Evolutionary conservation across 495 filamentous ascomycete genomes (phyloP), one percentile per base, ranked within the genome.

Genomic region (Penicillium turbatum): DNA sequence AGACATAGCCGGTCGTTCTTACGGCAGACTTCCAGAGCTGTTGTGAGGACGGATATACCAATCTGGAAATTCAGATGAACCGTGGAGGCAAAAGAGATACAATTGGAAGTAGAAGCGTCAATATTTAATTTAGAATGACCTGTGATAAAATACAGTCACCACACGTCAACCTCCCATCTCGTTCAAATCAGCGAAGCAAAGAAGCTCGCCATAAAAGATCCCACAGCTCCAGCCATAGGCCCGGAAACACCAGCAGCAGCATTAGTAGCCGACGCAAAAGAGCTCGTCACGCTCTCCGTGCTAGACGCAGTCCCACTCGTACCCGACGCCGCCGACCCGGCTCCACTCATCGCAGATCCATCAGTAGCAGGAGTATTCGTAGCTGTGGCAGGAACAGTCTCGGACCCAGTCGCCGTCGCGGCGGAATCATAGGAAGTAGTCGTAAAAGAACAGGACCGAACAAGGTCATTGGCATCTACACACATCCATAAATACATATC

Each of bases 381-480:
- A n/a, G n/a, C n/a, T n/a, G n/a, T n/a, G n/a, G n/a, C n/a, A n/a
- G n/a, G n/a, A n/a, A n/a, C n/a, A n/a, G n/a, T n/a, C n/a, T n/a
- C n/a, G n/a, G 40, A 29, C 27, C 9, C 16, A 44, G 43, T 5
- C 0, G 29, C 12, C 16, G 53, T 55, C 16, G 37, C 6, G 16
- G 11, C 43, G n/a, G 45, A 27, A 13, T 40, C 13, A 16, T 24
- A 55, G 1, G 45, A 29, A 5, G 53, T 50, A 38, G 44, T 55
- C 24, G 53, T 43, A 27, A 49, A 50, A 11, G 45, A 55, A 38
- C 53, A 55, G n/a, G 35, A 48, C 8, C 36, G 43, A 24, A 55
- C 53, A 36, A 50, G 53, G 9, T 50, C 53, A 43, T 55, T 55
- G n/a, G 53, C 53, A 44, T 55, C 45, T 55, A 32, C 10, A 19